phyloP scores from a whole-genome alignment of 441 rosid genomes.

The Erodium texanum region DNA sequence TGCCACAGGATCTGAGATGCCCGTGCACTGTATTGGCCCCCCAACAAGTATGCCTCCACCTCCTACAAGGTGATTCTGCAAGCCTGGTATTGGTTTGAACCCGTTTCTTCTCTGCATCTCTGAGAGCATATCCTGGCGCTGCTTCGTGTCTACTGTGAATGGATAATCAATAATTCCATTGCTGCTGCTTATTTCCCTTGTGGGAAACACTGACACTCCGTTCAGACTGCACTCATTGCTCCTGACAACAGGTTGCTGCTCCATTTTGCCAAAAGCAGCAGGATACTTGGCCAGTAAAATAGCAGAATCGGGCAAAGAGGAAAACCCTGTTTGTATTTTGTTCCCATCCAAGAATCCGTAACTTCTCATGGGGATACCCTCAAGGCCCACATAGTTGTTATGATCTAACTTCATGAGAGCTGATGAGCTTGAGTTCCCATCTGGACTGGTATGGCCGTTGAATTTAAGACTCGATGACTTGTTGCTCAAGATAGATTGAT shows the following conservation, averaged over 20 bases:
- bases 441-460: constrained; percentile 27
- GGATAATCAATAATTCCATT: constrained; percentile 43
- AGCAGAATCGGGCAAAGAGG: constrained; percentile 66
- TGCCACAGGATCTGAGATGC: constrained; percentile 51
- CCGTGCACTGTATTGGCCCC: constrained; percentile 24
- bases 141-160: constrained; percentile 35
- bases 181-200: constrained; percentile 18
- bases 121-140: constrained; percentile 32
- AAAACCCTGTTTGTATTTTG: constrained; percentile 61
- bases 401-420: constrained; percentile 38
- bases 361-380: constrained; percentile 53
- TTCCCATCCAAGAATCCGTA: constrained; percentile 90
- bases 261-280: constrained; percentile 50
- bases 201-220: constrained; percentile 28
- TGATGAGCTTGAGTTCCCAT: constrained; percentile 22
- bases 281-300: constrained; percentile 65
- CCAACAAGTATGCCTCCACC: constrained; percentile 40
- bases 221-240: constrained; percentile 28
- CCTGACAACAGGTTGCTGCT: constrained; percentile 32
- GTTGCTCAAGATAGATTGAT: no score
- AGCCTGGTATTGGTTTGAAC: constrained; percentile 32
- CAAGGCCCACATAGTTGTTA: constrained; percentile 36
- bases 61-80: constrained; percentile 39
- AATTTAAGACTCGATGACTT: no score
- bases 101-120: constrained; percentile 40